Evolutionary conservation across 768 basidiomycete species (phyloP).

Genomic region (Mycena pura): DNA sequence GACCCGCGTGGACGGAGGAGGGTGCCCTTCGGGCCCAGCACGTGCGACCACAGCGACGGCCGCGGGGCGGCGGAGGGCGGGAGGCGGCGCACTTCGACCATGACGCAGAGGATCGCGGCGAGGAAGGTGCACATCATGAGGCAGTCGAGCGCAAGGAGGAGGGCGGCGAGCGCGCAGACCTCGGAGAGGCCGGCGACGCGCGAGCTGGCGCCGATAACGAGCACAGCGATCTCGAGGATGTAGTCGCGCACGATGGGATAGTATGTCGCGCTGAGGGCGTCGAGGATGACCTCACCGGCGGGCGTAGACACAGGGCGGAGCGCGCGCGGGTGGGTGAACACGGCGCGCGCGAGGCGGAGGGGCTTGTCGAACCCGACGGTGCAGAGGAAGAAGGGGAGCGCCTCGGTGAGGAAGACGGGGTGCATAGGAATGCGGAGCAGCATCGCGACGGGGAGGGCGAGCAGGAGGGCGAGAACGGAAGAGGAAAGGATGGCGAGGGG

Average conservation of each 20-base stretch:
- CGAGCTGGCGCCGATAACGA: constrained; percentile 85
- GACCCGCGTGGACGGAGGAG: constrained; percentile 35
- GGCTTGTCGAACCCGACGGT: constrained; percentile 99
- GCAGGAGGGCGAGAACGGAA: constrained; percentile 81
- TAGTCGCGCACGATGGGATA: constrained; percentile 91
- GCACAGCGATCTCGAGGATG: constrained; percentile 87
- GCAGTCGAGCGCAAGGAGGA: constrained; percentile 89
- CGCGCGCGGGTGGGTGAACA: constrained; percentile 60
- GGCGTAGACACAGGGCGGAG: constrained; percentile 45
- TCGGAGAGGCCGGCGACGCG: constrained; percentile 90
- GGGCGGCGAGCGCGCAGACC: constrained; percentile 92
- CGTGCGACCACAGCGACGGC: background rate
- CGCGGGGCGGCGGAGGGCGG: constrained; percentile 44
- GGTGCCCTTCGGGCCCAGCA: constrained; percentile 24
- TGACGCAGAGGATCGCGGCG: constrained; percentile 86
- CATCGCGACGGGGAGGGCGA: constrained; percentile 79
- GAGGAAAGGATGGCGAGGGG: constrained; percentile 79
- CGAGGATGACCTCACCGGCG: constrained; percentile 83
- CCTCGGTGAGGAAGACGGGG: constrained; percentile 91
- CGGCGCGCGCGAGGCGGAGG: constrained; percentile 86
- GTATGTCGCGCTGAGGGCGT: constrained; percentile 81
- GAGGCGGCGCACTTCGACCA: constrained; percentile 90
- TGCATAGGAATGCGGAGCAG: constrained; percentile 88
- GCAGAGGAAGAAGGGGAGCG: constrained; percentile 96
- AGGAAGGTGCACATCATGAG: constrained; percentile 90